These are phyloP conservation scores for Forsythia viridissima DNA, from an alignment of 257 asterid genomes.

Conservation along the genomic window DNA sequence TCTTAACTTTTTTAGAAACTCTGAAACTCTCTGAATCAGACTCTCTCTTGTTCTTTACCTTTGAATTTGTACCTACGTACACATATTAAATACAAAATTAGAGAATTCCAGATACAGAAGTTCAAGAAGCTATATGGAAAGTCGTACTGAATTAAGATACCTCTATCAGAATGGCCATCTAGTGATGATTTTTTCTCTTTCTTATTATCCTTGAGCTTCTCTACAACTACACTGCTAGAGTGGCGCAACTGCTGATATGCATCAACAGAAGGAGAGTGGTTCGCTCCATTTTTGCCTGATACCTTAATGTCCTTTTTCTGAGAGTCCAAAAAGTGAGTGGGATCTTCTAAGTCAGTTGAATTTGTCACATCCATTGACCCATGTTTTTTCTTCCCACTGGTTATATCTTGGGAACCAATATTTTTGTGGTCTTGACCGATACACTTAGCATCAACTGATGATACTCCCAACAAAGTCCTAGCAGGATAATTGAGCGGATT, in stretches of 20 bases:
- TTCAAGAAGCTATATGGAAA: conserved; percentile 19
- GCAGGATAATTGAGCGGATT: conserved; percentile 44
- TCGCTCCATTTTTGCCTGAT: conserved; percentile 42
- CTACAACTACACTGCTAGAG: conserved; percentile 39
- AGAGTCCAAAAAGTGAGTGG: conserved; percentile 47
- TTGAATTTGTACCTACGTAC: conserved; percentile 48
- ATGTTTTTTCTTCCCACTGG: conserved; percentile 61
- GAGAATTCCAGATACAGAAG: conserved; percentile 13
- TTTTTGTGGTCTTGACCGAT: conserved; percentile 45
- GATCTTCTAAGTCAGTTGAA: conserved; percentile 54
- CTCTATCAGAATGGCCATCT: conserved; percentile 52
- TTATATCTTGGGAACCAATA: conserved; percentile 39
- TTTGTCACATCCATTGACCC: conserved; percentile 50
- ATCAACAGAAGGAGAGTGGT: conserved; percentile 44
- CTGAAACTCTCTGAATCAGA: conserved; percentile 56
- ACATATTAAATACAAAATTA: conserved; percentile 7
- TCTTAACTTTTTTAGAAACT: conserved; percentile 67
- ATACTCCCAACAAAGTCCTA: conserved; percentile 37
- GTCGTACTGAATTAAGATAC: conserved; percentile 37
- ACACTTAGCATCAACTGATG: conserved; percentile 47
- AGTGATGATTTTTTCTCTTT: conserved; percentile 47
- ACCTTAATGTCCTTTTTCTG: conserved; percentile 46
- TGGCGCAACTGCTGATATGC: conserved; percentile 45
- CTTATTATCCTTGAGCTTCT: conserved; percentile 42
- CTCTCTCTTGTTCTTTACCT: conserved; percentile 58